These are phyloP conservation scores for Cyclospora cayetanensis DNA, from an alignment of 169 alveolate species.

Conservation along the genomic window DNA sequence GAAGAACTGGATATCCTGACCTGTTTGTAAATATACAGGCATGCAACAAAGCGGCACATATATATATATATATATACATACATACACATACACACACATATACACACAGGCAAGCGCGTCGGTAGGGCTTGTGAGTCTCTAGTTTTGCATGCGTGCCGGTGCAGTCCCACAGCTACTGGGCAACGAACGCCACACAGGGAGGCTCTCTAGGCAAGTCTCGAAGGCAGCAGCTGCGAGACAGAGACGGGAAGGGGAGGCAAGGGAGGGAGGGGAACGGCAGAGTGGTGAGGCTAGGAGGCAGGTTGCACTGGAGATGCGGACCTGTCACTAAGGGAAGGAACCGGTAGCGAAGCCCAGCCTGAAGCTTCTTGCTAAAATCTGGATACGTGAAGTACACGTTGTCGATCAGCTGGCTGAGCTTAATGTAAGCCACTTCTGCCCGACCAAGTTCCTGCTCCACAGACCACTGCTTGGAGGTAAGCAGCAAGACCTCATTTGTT, in stretches of 20 bases:
- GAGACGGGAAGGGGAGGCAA: too few relatives aligned
- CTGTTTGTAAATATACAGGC: not conserved
- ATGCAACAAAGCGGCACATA: not conserved
- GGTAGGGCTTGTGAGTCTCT: too few relatives aligned
- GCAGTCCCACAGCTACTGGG: not conserved
- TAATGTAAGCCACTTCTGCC: slow-evolving; percentile 22
- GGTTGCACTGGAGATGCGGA: too few relatives aligned
- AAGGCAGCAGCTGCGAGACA: too few relatives aligned
- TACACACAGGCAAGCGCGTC: too few relatives aligned
- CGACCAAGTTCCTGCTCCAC: slow-evolving; percentile 37
- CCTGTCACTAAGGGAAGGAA: slow-evolving; percentile 67
- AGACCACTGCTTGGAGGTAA: slow-evolving; percentile 61
- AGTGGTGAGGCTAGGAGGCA: too few relatives aligned
- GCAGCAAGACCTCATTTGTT: slow-evolving; percentile 35
- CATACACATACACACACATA: too few relatives aligned
- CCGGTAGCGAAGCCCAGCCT: slow-evolving; percentile 67
- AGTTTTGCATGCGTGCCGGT: not conserved
- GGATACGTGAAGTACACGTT: slow-evolving; percentile 70
- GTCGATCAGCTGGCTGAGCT: slow-evolving; percentile 57
- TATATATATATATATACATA: too few relatives aligned
- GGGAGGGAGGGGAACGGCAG: too few relatives aligned
- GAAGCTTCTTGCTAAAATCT: slow-evolving; percentile 67
- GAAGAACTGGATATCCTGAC: slow-evolving; percentile 64
- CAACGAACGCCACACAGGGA: too few relatives aligned
- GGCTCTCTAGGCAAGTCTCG: too few relatives aligned